Base-by-base conservation (phyloP, 257 asterid genomes). In the Lycium ferocissimum region DNA sequence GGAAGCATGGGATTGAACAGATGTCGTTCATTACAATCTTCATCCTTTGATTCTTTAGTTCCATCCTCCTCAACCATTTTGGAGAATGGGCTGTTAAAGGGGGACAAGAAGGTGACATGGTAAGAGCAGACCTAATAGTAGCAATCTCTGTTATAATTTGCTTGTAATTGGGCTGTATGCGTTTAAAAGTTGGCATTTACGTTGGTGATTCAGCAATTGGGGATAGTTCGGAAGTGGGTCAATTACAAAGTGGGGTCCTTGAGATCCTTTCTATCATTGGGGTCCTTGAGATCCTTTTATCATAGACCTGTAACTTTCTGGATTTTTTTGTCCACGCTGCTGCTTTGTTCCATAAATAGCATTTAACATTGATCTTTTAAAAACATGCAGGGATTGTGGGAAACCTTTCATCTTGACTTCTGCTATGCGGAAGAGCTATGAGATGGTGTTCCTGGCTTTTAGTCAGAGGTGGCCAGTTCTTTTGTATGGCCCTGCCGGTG, bases 381-480 rank as follows among this genome's bases (percentile, higher is more conserved):
- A 61, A 58, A 58, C 75, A 37, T 91, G 85, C 92, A 95, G 98
- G 88, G 86, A 82, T 54, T 80, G 85, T 53, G 89, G 88, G 83
- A 91, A 70, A 84, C 97, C 95, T 18, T 95, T 95, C 85, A 40
- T 95, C 83, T 75, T 95, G 89, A 95, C 98, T 18, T 86, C 95
- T 84, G 89, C 92, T 65, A 84, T 93, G 87, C 87, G 80, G 72
- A 92, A 90, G 89, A 87, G 96, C 87, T 92, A 89, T 92, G 94
- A 93, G 93, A 92, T 95, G 98, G 95, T 93, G 80, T 86, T 89
- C 58, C 85, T 94, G 86, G 98, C 98, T 61, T 92, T 95, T 89
- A 94, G 92, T 90, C 97, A 97, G 88, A 91, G 97, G 84, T 94
- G 98, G 97, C 98, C 99, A 67, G 96, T 97, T 88, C 98, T 97